phyloP scores from a whole-genome alignment of 192 early-diverging fungal species.

The Mortierella antarctica region DNA sequence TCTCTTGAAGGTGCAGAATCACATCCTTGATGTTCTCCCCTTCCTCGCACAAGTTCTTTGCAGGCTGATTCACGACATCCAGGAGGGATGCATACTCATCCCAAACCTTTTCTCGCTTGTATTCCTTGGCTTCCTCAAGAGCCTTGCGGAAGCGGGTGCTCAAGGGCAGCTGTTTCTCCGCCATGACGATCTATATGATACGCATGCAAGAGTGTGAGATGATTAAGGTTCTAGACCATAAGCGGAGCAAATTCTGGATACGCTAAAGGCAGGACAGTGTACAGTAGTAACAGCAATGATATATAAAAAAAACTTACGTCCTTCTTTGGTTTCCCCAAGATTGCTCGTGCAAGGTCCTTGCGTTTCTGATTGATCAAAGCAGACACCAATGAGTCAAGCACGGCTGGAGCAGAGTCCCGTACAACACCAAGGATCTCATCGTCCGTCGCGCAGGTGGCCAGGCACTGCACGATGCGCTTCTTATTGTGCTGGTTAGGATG shows the following conservation, averaged over 20 bases:
- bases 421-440: constrained; percentile 25
- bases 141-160: constrained; percentile 21
- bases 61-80: constrained; percentile 33
- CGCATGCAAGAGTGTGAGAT: background rate
- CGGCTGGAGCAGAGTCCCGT: constrained; percentile 18
- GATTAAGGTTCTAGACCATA: background rate
- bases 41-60: constrained; percentile 10
- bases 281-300: background rate
- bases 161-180: background rate
- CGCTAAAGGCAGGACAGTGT: background rate
- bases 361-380: constrained; percentile 16
- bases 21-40: constrained; percentile 35
- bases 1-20: constrained; percentile 30
- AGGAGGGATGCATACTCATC: constrained; percentile 5
- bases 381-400: constrained; percentile 22
- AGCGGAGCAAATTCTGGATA: background rate
- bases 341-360: constrained; percentile 16
- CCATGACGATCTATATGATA: background rate
- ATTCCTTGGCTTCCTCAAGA: constrained; percentile 27
- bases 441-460: constrained; percentile 22
- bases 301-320: constrained; percentile 11
- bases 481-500: constrained; percentile 36
- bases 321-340: constrained; percentile 30
- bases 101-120: constrained; percentile 30
- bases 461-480: constrained; percentile 20